Evolutionary conservation across 1,139 yeast species (phyloP).

Genomic region (Yamadazyma jaroonii): DNA sequence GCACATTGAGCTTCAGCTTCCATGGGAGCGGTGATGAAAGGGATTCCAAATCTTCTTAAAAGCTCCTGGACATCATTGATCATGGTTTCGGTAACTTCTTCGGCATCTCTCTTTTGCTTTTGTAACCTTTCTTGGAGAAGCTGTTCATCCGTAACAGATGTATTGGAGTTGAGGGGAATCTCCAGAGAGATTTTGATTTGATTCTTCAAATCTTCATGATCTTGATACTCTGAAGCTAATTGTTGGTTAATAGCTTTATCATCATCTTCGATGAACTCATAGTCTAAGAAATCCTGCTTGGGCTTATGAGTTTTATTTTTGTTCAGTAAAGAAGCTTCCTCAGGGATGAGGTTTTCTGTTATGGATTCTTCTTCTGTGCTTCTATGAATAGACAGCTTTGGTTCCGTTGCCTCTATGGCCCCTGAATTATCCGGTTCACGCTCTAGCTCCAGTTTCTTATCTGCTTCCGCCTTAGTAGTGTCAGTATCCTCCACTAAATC

Average conservation of each 20-base stretch:
- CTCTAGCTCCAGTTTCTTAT: background rate
- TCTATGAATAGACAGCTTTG: too few relatives aligned
- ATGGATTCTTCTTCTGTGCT: too few relatives aligned
- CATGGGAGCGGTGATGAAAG: conserved; percentile 93
- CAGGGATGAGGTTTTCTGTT: too few relatives aligned
- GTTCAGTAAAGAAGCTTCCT: too few relatives aligned
- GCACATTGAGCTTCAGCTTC: conserved; percentile 99
- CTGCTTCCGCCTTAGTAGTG: background rate
- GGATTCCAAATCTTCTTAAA: conserved; percentile 84
- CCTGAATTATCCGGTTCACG: too few relatives aligned
- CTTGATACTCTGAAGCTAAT: conserved; percentile 65
- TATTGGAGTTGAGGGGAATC: conserved; percentile 12
- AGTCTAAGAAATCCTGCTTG: conserved; percentile 35
- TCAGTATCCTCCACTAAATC: conserved; percentile 10
- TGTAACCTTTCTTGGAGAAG: conserved; percentile 57
- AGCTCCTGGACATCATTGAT: conserved; percentile 86
- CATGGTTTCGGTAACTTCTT: conserved; percentile 86
- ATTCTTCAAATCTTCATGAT: conserved; percentile 62
- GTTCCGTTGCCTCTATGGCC: too few relatives aligned
- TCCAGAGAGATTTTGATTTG: conserved; percentile 34
- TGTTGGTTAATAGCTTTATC: conserved; percentile 64
- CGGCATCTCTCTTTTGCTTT: conserved; percentile 81
- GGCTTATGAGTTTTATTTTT: background rate
- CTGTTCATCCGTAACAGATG: conserved; percentile 50
- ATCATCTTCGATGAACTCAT: conserved; percentile 74